Evolutionary conservation across 2,329 filamentous ascomycete genomes (phyloP).

Genomic region (Sarocladiaceae sp.): DNA sequence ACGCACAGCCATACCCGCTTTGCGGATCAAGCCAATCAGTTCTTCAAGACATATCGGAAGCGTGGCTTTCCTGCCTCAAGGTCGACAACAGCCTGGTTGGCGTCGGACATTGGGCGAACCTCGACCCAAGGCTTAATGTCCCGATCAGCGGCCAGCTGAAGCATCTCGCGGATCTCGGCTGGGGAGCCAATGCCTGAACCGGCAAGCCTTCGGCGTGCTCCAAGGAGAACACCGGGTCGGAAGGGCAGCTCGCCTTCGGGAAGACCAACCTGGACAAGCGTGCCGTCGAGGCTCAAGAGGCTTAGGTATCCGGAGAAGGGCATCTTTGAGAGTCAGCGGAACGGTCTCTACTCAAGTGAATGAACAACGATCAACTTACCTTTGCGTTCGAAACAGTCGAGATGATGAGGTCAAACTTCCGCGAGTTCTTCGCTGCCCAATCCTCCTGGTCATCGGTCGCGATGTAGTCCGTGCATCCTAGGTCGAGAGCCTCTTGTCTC

Average conservation of each 20-base stretch:
- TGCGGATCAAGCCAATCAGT: no score
- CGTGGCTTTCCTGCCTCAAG: conserved; percentile 47
- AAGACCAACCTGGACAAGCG: conserved; percentile 28
- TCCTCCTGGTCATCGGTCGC: conserved; percentile 46
- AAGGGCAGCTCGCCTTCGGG: conserved; percentile 48
- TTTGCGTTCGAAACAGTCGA: conserved; percentile 59
- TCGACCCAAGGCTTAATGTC: conserved; percentile 51
- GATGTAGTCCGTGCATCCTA: conserved; percentile 55
- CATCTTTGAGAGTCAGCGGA: conserved; percentile 6
- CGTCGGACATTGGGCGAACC: conserved; percentile 44
- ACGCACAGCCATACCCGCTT: no score
- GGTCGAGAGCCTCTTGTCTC: conserved; percentile 46
- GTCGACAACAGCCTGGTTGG: conserved; percentile 48
- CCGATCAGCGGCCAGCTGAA: conserved; percentile 49
- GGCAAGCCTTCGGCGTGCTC: conserved; percentile 43
- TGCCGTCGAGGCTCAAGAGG: conserved; percentile 17
- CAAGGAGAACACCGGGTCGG: conserved; percentile 51
- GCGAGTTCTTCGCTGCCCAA: conserved; percentile 47
- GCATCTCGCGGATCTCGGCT: conserved; percentile 50
- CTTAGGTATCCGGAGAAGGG: conserved; percentile 10
- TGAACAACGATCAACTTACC: conserved; percentile 11
- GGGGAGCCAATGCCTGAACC: conserved; percentile 37
- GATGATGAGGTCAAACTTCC: conserved; percentile 68
- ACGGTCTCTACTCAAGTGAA: background rate
- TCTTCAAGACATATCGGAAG: conserved; percentile 37